These are phyloP conservation scores for Aspergillus sp. DNA, from an alignment of 2,329 filamentous ascomycete species.

Conservation along the genomic window DNA sequence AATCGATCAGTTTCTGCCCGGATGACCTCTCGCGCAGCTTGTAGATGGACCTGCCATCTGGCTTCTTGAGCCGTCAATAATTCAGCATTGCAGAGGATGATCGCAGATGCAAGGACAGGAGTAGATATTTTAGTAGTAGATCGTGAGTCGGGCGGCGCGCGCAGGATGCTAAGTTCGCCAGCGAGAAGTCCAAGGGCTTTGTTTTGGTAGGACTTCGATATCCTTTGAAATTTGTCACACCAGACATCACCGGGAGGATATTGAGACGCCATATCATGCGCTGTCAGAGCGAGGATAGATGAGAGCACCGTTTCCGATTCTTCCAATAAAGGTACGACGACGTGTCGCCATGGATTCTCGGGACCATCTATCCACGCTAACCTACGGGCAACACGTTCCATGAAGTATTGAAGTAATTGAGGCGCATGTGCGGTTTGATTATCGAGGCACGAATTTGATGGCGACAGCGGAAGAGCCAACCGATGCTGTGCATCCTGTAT, in stretches of 20 bases:
- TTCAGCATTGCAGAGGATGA: constrained; percentile 16
- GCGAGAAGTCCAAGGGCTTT: constrained; percentile 2
- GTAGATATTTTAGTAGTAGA: constrained; percentile 1
- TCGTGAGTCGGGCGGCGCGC: background rate
- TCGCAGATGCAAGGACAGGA: constrained; percentile 11
- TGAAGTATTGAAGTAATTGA: constrained; percentile 3
- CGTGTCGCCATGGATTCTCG: constrained; percentile 13
- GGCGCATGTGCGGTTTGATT: background rate
- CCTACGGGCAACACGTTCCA: constrained; percentile 6
- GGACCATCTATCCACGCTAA: constrained; percentile 9
- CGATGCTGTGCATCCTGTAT: background rate
- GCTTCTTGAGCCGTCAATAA: constrained; percentile 13
- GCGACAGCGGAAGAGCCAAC: background rate
- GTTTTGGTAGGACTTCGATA: constrained; percentile 6
- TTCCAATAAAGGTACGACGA: constrained; percentile 14
- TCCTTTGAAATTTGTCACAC: constrained; percentile 2
- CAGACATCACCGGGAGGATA: constrained; percentile 2
- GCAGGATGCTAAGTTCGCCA: constrained; percentile 3
- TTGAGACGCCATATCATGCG: constrained; percentile 11
- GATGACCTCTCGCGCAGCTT: constrained; percentile 14
- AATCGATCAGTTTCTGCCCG: background rate
- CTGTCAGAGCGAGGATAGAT: constrained; percentile 14
- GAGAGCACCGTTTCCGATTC: constrained; percentile 14
- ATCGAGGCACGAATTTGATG: background rate
- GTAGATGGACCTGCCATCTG: constrained; percentile 14